Evolutionary conservation across 1,284 basidiomycete genomes (phyloP).

Genomic region (Cryptococcus maquisensis): DNA sequence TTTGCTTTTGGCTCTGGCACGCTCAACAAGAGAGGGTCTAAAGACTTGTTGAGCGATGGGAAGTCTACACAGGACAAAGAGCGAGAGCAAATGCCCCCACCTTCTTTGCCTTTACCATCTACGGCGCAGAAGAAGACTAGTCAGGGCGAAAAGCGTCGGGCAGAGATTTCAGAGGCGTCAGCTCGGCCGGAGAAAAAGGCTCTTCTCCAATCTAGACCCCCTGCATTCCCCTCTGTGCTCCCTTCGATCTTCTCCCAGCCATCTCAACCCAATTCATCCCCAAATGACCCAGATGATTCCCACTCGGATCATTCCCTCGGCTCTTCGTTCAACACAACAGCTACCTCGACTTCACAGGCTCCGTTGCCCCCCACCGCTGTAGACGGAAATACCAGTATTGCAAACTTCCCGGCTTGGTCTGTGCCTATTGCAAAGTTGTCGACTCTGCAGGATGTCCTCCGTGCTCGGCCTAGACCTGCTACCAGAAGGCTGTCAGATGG

Average conservation of each 20-base stretch:
- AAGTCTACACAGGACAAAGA: not conserved
- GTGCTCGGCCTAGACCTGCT: not conserved
- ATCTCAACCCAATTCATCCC: constrained; percentile 4
- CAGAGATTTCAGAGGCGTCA: not conserved
- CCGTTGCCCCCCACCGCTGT: constrained; percentile 10
- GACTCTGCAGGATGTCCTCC: constrained; percentile 15
- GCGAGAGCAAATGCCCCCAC: too few species aligned
- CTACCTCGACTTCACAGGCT: constrained; percentile 17
- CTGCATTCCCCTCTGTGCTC: not conserved
- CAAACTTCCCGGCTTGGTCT: constrained; percentile 32
- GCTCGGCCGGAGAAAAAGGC: not conserved
- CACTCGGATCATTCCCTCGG: constrained; percentile 17
- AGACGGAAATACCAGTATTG: constrained; percentile 14
- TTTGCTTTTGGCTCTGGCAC: not conserved
- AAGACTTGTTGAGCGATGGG: not conserved
- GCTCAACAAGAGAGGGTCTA: not conserved
- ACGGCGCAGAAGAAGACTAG: too few species aligned
- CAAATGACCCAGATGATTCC: not conserved
- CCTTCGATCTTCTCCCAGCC: not conserved
- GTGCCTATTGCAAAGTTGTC: constrained; percentile 30
- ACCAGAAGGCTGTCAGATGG: not conserved
- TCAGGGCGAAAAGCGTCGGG: not conserved
- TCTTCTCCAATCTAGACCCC: not conserved
- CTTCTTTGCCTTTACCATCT: too few species aligned
- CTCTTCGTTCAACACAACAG: constrained; percentile 31